A percentile compares a stretch with the other conserved stretches of the same genome.
These are phyloP conservation scores for Lasiosphaeris hirsuta DNA, from an alignment of 495 filamentous ascomycete species.

Conservation along the genomic window DNA sequence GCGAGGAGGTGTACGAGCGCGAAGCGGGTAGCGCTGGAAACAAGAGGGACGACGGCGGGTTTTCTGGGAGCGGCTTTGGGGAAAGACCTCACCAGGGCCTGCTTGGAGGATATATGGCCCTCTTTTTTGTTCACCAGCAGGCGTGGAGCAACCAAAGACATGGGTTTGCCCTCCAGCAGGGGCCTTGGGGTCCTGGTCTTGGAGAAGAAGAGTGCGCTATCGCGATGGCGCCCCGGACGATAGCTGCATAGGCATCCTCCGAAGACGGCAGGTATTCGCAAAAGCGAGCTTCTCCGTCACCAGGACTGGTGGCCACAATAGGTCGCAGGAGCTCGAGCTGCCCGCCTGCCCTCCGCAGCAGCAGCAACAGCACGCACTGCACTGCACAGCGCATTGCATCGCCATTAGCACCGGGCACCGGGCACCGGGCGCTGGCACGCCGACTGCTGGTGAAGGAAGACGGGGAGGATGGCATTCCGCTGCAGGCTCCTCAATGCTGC, in stretches of 20 bases:
- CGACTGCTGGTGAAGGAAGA: not conserved
- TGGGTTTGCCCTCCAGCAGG: constrained; percentile 31
- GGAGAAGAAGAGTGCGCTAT: constrained; percentile 26
- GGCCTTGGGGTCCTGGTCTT: constrained; percentile 22
- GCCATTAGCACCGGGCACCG: too few species aligned
- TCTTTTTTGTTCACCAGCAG: constrained; percentile 19
- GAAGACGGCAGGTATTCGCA: too few species aligned
- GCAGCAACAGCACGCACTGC: too few species aligned
- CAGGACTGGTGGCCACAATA: too few species aligned
- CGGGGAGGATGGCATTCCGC: constrained; percentile 12
- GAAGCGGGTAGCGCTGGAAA: constrained; percentile 18
- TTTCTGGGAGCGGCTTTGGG: constrained; percentile 24
- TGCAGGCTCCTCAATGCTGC: constrained; percentile 2
- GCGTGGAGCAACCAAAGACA: constrained; percentile 16
- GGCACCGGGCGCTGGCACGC: too few species aligned
- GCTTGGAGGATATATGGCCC: constrained; percentile 34
- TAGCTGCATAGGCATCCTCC: too few species aligned
- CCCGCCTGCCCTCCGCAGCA: too few species aligned
- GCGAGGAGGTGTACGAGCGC: constrained; percentile 15
- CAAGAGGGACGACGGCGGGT: constrained; percentile 16
- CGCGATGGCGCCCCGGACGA: not conserved
- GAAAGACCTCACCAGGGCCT: constrained; percentile 25
- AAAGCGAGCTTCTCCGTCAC: too few species aligned
- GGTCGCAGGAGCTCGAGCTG: too few species aligned
- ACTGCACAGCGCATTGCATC: too few species aligned